Conservation (phyloP, 2,329 filamentous ascomycete species). For the Monosporascus sp. region DNA sequence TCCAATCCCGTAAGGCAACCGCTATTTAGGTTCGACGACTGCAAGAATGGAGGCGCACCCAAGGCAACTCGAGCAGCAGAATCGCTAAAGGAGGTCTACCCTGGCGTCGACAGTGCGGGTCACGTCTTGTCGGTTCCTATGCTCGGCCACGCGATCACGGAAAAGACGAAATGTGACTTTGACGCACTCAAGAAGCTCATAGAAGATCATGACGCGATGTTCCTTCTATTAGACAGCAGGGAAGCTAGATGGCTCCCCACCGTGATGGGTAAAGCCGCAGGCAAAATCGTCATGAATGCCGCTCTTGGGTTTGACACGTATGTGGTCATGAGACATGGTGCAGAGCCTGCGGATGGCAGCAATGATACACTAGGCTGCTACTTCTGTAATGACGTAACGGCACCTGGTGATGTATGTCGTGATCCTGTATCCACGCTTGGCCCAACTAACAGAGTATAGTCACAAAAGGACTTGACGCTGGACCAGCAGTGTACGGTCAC, state of each 20-base stretch:
- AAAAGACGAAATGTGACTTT: slow-evolving; percentile 71
- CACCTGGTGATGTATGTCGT: slow-evolving; percentile 76
- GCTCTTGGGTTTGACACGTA: slow-evolving; percentile 95
- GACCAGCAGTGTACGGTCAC: slow-evolving; percentile 99
- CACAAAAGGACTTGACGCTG: slow-evolving; percentile 87
- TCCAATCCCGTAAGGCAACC: slow-evolving; percentile 96
- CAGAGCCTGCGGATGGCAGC: slow-evolving; percentile 51
- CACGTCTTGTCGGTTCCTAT: slow-evolving; percentile 86
- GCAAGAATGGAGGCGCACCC: slow-evolving; percentile 72
- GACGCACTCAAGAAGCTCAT: slow-evolving; percentile 70
- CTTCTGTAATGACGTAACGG: slow-evolving; percentile 97
- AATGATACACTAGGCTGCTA: slow-evolving; percentile 81
- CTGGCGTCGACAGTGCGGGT: slow-evolving; percentile 77
- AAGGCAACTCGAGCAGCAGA: slow-evolving; percentile 81
- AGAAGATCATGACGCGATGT: slow-evolving; percentile 82
- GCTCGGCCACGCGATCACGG: slow-evolving; percentile 82
- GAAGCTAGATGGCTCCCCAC: slow-evolving; percentile 95
- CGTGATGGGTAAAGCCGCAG: slow-evolving; percentile 86
- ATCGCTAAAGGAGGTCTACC: slow-evolving; percentile 80
- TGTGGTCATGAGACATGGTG: slow-evolving; percentile 93
- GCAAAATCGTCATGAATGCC: slow-evolving; percentile 95
- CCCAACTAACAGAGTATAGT: slow-evolving; percentile 47
- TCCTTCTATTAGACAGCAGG: slow-evolving; percentile 93
- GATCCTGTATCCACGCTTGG: background rate
- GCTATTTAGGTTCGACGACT: slow-evolving; percentile 86